Evolutionary conservation across 2,329 filamentous ascomycete genomes (phyloP), one percentile per base, ranked within the genome.

Genomic region (Sporothrix brasiliensis): DNA sequence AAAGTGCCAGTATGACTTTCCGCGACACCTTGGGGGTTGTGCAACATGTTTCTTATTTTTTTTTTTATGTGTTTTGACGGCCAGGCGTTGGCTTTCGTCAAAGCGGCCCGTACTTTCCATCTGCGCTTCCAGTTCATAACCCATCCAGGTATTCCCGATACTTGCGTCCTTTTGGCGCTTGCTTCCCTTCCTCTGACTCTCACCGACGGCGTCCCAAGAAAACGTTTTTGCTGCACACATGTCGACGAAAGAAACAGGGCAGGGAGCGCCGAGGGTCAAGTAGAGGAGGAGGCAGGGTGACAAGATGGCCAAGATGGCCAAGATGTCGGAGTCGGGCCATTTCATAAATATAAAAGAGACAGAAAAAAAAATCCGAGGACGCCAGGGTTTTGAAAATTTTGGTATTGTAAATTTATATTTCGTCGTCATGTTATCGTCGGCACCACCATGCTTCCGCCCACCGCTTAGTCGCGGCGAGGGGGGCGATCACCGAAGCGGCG

Each of bases 11-110:
- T 72, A 71, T 69, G 82, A 88, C 89, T 93, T 85, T 94, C 91
- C 82, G 92, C 93, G 93, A 97, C 93, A 97, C 93, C 93, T 93
- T 86, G 70, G 53, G 65, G 70, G 79, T 85, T 83, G 85, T 84
- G 82, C 82, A 81, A 82, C 58, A 80, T 82, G 67, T 71, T 73
- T 74, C 60, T 65, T 68, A 72, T 72, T 71, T 74, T 74, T 71
- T 73, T 61, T 47, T n/a, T 39, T 24, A n/a, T 50, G 49, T 65
- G 16, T 60, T 53, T 47, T 27, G 53, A 54, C 54, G 52, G 58
- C 61, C 61, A n/a, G 27, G 19, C 9, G n/a, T 24, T 24, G 24
- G 21, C 34, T 69, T 11, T 16, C 54, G 16, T n/a, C 27, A n/a
- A 30, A 34, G 54, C 24, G 13, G 52, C 56, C 63, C 69, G 61